Base-by-base conservation (phyloP, 2,329 filamentous ascomycete genomes). In the Ceratocystis harringtonii region DNA sequence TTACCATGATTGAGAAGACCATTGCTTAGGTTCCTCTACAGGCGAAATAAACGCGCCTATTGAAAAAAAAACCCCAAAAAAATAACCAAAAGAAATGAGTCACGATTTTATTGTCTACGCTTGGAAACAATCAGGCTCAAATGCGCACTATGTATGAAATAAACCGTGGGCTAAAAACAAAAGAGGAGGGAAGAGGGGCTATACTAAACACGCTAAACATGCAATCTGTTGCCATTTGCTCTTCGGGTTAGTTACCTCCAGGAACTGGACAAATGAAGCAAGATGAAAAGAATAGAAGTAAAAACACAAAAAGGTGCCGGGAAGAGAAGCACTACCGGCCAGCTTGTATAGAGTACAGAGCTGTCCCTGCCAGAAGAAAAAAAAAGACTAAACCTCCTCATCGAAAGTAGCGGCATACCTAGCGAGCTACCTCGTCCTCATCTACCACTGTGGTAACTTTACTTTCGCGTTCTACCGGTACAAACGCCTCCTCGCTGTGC, bases 1-100 rank as follows among this genome's bases (percentile, higher is more conserved):
- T 90, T 71, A 81, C 81, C 74, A 81, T 88, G 77, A 82, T 81
- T 70, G 87, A 90, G 80, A 88, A 89, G 82, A 84, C 75, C 32
- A 72, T 80, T 66, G 74, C 75, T 65, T 76, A 73, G 71, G 36
- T 15, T 30, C 50, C 19, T 28, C 50, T 8, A 19, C 22, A 8
- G 6, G 12, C 43, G 36, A 22, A 58, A 61, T 6, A 41, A 41
- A 12, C 36, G 36, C 36, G 36, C 36, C 36, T 5, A 41, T 41
- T 12, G 12, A 5, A 32, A 32, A 8, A 41, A 7, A 62, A 25
- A 43, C 32, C n/a, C n/a, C n/a, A n/a, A n/a, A n/a, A n/a, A 63
- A 58, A 32, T n/a, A 61, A 63, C 25, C n/a, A 44, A 25, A 36
- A 67, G 57, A 65, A 48, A 52, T 17, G 52, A 58, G 28, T 58